Conservation (phyloP, 495 filamentous ascomycete species). For the Penicillium simplicissimum region DNA sequence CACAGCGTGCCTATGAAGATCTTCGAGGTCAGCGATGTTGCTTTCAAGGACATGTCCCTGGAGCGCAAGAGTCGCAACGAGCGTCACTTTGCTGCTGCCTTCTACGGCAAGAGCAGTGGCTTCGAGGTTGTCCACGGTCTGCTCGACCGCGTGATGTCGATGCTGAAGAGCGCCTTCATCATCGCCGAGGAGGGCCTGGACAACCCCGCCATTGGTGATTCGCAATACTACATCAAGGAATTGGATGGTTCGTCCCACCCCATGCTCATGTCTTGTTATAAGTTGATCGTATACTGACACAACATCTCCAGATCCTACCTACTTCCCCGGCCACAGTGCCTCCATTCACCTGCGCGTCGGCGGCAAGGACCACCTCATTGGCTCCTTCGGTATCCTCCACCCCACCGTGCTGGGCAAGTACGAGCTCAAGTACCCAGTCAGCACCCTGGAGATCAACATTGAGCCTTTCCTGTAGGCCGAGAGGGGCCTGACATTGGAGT, state of each 20-base stretch:
- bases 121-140: conserved; percentile 97
- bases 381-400: conserved; percentile 90
- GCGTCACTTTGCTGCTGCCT: conserved; percentile 91
- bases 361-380: conserved; percentile 71
- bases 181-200: conserved; percentile 70
- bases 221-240: conserved; percentile 89
- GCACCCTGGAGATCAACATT: conserved; percentile 92
- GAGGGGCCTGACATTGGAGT: neutral
- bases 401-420: conserved; percentile 91
- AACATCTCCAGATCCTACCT: conserved; percentile 66
- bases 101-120: conserved; percentile 90
- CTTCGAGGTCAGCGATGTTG: conserved; percentile 90
- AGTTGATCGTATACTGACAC: conserved; percentile 4
- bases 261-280: neutral
- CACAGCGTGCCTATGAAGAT: conserved; percentile 88
- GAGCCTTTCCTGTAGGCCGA: conserved; percentile 79
- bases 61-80: conserved; percentile 91
- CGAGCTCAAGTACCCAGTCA: conserved; percentile 90
- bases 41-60: conserved; percentile 73
- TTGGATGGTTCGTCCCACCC: conserved; percentile 61
- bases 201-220: conserved; percentile 54
- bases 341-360: conserved; percentile 71
- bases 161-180: conserved; percentile 83
- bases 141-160: conserved; percentile 85
- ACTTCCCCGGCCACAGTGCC: conserved; percentile 87